phyloP scores from a whole-genome alignment of 371 early-diverging fungal species.

The Mortierella sp. region DNA sequence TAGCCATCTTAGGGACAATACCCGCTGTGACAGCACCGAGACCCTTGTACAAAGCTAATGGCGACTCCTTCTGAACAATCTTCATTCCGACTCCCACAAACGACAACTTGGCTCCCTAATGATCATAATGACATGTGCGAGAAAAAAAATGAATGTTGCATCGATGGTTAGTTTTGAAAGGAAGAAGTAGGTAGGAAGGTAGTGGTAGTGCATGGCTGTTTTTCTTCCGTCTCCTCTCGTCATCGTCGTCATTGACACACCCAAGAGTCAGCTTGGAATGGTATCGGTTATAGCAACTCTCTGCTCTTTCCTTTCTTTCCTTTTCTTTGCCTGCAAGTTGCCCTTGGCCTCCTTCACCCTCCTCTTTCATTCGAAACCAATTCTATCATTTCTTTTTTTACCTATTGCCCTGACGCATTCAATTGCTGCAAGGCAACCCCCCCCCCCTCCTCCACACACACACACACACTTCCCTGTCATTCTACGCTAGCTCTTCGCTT shows the following conservation, averaged over 20 bases:
- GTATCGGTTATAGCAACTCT: background rate
- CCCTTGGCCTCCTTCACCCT: background rate
- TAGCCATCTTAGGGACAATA: conserved; percentile 99
- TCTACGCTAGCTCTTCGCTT: background rate
- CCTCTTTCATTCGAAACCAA: background rate
- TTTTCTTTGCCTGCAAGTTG: background rate
- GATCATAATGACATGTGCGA: background rate
- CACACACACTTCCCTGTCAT: no score
- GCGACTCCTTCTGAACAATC: conserved; percentile 92
- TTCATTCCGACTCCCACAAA: conserved; percentile 89
- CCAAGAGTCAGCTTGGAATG: background rate
- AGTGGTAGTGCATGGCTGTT: background rate
- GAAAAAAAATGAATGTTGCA: background rate
- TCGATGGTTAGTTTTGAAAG: background rate
- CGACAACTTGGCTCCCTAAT: conserved; percentile 61
- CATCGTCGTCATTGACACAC: background rate
- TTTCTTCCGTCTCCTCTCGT: background rate
- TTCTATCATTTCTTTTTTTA: background rate
- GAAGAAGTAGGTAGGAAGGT: background rate
- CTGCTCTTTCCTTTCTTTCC: background rate
- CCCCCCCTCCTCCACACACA: no score
- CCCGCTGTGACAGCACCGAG: conserved; percentile 97
- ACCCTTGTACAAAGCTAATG: conserved; percentile 96
- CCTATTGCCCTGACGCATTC: background rate
- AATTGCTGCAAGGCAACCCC: conserved; percentile 10